A percentile compares a stretch with the other conserved stretches of the same genome.
These are phyloP conservation scores for Podila verticillata DNA, from an alignment of 192 early-diverging fungal species.

Conservation along the genomic window DNA sequence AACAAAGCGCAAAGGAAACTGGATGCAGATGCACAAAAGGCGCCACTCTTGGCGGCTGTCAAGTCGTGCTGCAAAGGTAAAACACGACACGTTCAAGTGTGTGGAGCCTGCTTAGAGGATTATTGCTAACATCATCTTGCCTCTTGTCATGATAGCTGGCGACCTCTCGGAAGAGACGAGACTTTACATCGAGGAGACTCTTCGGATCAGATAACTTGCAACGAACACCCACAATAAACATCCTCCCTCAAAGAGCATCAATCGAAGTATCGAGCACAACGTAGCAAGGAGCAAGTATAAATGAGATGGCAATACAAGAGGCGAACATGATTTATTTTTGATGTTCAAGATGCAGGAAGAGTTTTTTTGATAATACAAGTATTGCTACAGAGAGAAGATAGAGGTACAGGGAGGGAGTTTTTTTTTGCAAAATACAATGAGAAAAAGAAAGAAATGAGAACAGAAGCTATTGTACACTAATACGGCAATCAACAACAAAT, in stretches of 20 bases:
- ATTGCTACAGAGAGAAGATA: conserved; percentile 13
- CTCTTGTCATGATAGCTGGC: conserved; percentile 4
- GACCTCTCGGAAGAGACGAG: conserved; percentile 35
- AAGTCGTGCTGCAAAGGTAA: conserved; percentile 46
- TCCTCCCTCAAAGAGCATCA: neutral
- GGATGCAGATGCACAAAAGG: neutral
- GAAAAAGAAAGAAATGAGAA: neutral
- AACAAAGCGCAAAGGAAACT: neutral
- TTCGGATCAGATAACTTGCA: conserved; percentile 21
- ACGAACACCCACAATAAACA: neutral
- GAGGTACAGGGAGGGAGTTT: too few species aligned
- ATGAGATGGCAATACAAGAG: neutral
- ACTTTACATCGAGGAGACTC: conserved; percentile 39
- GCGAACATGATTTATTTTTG: neutral
- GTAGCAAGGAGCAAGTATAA: neutral
- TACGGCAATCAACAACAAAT: conserved; percentile 13
- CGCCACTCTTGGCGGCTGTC: conserved; percentile 33
- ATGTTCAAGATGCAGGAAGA: neutral
- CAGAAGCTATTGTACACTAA: conserved; percentile 9
- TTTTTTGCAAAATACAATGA: conserved; percentile 7
- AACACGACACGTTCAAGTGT: neutral
- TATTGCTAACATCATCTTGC: neutral
- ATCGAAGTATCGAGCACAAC: too few species aligned
- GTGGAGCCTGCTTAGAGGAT: neutral
- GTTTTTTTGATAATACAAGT: conserved; percentile 13